Evolutionary conservation across 202 grass and related monocot genomes (phyloP).

Genomic region (Hordeum pubiflorum): DNA sequence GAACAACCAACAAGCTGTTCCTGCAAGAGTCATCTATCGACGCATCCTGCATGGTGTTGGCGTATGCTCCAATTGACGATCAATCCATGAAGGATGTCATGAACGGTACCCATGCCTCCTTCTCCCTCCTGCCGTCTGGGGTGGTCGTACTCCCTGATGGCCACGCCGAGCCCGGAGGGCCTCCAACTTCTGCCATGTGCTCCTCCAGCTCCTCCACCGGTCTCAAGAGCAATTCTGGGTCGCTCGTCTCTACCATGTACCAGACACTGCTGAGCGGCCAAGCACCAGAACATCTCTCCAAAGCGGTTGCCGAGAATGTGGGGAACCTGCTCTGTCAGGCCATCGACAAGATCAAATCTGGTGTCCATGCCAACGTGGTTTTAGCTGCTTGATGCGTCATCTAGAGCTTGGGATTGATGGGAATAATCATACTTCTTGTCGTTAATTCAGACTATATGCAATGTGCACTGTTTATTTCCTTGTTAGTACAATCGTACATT

Average conservation of each 20-base stretch:
- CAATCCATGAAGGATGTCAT: slow-evolving; percentile 36
- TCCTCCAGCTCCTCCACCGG: neutral
- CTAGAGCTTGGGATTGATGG: neutral
- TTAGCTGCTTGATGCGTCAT: neutral
- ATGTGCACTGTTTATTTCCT: neutral
- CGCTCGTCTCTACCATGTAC: slow-evolving; percentile 37
- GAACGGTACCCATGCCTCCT: neutral
- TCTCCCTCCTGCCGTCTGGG: slow-evolving; percentile 50
- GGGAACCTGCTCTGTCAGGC: slow-evolving; percentile 32
- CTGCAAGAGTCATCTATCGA: slow-evolving; percentile 45
- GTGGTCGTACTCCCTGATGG: slow-evolving; percentile 57
- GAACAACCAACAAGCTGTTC: slow-evolving; percentile 29
- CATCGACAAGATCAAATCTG: slow-evolving; percentile 46
- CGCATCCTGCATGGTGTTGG: slow-evolving; percentile 34
- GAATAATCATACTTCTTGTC: neutral
- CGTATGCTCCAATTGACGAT: slow-evolving; percentile 33
- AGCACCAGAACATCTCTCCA: neutral
- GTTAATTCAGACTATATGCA: neutral
- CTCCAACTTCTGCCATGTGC: neutral
- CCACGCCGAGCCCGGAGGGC: neutral
- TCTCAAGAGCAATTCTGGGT: neutral
- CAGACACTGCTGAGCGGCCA: slow-evolving; percentile 22
- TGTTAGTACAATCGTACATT: neutral
- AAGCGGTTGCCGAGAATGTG: slow-evolving; percentile 14
- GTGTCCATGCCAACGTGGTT: neutral